Evolutionary conservation across 768 basidiomycete species (phyloP), one percentile per base, ranked within the genome.

Genomic region (Mycena galericulata): DNA sequence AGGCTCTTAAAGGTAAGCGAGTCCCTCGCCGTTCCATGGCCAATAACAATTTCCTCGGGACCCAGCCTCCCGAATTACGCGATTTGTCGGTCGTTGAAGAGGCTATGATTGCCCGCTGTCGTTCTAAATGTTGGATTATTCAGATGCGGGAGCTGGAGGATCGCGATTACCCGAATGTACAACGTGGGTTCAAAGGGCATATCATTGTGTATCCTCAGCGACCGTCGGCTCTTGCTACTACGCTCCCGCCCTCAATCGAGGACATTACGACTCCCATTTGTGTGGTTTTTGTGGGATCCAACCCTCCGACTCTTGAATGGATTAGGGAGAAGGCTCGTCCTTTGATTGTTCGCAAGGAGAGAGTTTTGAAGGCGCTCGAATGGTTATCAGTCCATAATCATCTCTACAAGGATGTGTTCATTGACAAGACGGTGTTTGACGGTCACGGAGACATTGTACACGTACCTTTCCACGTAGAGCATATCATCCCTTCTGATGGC

Each of bases 181-280:
- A 79, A 46, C 57, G 73, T 1, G 77, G 74, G 2, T 20, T 79
- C 15, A 62, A 67, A 50, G 78, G 78, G 0, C 75, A 77, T 56
- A 62, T 77, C 15, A 71, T 79, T 3, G 59, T 75, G 0, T 74
- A 75, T 46, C 77, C 77, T 6, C 75, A 76, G 43, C 46, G 49
- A 2, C 76, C 75, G 0, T 58, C 68, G 12, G 36, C 41, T 3
- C 27, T 78, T 6, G 65, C 59, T 4, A 10, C 2, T 0, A 18
- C 73, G 2, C 51, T 78, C 7, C 77, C 77, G 5, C 73, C 72
- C 0, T 27, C 73, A 20, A 41, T 77, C 0, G 69, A 68, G 9
- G 76, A 77, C 0, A 69, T 76, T 30, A 29, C 70, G 9, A 65
- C 73, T 0, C 73, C 72, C 3, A 74, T 76, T 10, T 77, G 75